phyloP scores from a whole-genome alignment of 805 yeast genomes.

The Candida vaughaniae region DNA sequence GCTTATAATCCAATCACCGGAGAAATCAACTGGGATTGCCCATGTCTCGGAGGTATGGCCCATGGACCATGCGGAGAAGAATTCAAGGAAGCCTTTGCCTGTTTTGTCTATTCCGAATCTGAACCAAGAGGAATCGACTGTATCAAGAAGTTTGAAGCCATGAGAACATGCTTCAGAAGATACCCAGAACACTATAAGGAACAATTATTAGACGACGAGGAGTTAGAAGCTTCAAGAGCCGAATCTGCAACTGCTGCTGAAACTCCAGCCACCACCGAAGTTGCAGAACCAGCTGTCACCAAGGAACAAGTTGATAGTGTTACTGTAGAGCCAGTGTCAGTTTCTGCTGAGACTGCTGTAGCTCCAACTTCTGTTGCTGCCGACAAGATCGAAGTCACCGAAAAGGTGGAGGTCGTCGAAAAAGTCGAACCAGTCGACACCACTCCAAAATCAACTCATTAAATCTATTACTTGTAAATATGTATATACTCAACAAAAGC shows the following conservation, averaged over 20 bases:
- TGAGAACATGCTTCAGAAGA: constrained; percentile 92
- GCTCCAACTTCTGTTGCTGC: not conserved
- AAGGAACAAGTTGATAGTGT: not conserved
- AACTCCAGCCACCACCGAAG: constrained; percentile 1
- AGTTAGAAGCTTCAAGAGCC: constrained; percentile 19
- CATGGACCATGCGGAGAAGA: constrained; percentile 89
- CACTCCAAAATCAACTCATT: not conserved
- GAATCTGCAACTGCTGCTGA: constrained; percentile 2
- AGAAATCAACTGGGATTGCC: constrained; percentile 99
- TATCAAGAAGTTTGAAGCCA: constrained; percentile 80
- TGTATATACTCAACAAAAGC: constrained; percentile 9
- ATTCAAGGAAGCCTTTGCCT: constrained; percentile 74
- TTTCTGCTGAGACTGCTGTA: not conserved
- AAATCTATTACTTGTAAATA: constrained; percentile 2
- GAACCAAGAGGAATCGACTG: constrained; percentile 98
- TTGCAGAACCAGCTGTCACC: not conserved
- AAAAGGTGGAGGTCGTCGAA: too few species aligned
- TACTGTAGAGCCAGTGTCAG: constrained; percentile 1
- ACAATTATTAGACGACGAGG: constrained; percentile 80
- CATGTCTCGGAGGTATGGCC: constrained; percentile 99
- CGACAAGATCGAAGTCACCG: too few species aligned
- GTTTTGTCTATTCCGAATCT: constrained; percentile 89
- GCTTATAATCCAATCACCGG: constrained; percentile 97
- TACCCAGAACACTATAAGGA: constrained; percentile 94
- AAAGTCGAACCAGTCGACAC: not conserved